A percentile compares a stretch with the other conserved stretches of the same genome.
Evolutionary conservation across 2,329 filamentous ascomycete species (phyloP).

Genomic region (Chaetomiaceae sp.): DNA sequence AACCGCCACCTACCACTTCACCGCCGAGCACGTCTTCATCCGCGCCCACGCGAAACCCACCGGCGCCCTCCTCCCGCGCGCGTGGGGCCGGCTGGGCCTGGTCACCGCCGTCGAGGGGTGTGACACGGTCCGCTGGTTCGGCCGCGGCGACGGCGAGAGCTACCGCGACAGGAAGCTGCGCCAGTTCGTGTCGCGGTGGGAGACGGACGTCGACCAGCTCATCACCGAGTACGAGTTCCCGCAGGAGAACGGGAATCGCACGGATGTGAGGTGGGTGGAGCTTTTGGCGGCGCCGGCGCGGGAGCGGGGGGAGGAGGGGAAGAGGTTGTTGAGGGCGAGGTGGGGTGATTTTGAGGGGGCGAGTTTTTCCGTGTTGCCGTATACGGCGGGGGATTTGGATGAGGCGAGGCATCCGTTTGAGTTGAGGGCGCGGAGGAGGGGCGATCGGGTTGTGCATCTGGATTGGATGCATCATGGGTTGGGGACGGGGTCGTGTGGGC

Average conservation of each 20-base stretch:
- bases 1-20: slow-evolving; percentile 52
- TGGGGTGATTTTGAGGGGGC: slow-evolving; percentile 44
- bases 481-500: slow-evolving; percentile 59
- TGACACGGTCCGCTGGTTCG: slow-evolving; percentile 55
- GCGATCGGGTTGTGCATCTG: slow-evolving; percentile 52
- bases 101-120: slow-evolving; percentile 41
- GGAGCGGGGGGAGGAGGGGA: too few species aligned
- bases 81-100: slow-evolving; percentile 60
- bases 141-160: slow-evolving; percentile 60
- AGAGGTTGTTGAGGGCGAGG: slow-evolving; percentile 37
- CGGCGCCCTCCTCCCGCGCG: slow-evolving; percentile 47
- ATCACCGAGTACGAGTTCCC: slow-evolving; percentile 62
- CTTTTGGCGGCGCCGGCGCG: slow-evolving; percentile 28
- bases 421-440: slow-evolving; percentile 42
- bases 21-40: slow-evolving; percentile 43
- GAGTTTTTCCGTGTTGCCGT: slow-evolving; percentile 54
- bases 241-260: slow-evolving; percentile 62
- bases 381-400: slow-evolving; percentile 49
- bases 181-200: slow-evolving; percentile 53
- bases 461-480: slow-evolving; percentile 60
- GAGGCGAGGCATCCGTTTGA: slow-evolving; percentile 56
- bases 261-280: slow-evolving; percentile 57
- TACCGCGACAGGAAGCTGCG: slow-evolving; percentile 62
- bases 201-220: slow-evolving; percentile 43
- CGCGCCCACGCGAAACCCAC: slow-evolving; percentile 44